These are phyloP conservation scores for Nothomitra cinnamomea DNA, from an alignment of 2,329 filamentous ascomycete species.

Conservation along the genomic window DNA sequence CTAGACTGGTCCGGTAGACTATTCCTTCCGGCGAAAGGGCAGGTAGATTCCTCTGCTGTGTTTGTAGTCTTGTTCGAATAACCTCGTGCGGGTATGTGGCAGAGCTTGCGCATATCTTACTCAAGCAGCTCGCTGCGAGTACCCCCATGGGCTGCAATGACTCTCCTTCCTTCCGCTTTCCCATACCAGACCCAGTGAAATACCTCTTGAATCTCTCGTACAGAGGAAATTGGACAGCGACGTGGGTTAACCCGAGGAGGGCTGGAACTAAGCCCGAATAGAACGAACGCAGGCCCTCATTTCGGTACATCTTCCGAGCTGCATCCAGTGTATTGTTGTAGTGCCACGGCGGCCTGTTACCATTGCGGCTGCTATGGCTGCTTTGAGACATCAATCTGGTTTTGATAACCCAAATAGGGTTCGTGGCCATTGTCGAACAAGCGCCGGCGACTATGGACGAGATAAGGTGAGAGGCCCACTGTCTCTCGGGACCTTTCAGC, in stretches of 20 bases:
- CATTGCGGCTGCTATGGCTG: conserved; percentile 34
- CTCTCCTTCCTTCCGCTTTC: conserved; percentile 31
- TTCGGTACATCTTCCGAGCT: conserved; percentile 85
- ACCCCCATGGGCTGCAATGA: conserved; percentile 48
- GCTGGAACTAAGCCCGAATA: conserved; percentile 91
- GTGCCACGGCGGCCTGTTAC: conserved; percentile 62
- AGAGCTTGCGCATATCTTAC: conserved; percentile 85
- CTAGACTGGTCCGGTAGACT: conserved; percentile 25
- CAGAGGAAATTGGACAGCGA: conserved; percentile 90
- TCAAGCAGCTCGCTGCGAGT: conserved; percentile 73
- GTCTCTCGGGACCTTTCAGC: conserved; percentile 25
- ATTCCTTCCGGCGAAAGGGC: conserved; percentile 30
- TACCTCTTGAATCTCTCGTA: conserved; percentile 86
- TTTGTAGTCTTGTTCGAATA: conserved; percentile 81
- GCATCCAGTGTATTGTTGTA: conserved; percentile 83
- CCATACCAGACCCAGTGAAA: conserved; percentile 84
- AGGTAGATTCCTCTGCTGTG: conserved; percentile 57
- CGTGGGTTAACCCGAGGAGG: conserved; percentile 78
- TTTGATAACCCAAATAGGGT: conserved; percentile 99
- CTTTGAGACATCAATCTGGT: conserved; percentile 94
- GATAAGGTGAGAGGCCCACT: conserved; percentile 69
- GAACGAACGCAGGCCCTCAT: conserved; percentile 76
- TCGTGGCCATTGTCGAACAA: conserved; percentile 85
- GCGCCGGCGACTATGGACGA: conserved; percentile 82
- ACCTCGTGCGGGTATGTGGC: conserved; percentile 97